These are phyloP conservation scores for Marasmius oreades DNA, from an alignment of 1,284 basidiomycete species.

Conservation along the genomic window DNA sequence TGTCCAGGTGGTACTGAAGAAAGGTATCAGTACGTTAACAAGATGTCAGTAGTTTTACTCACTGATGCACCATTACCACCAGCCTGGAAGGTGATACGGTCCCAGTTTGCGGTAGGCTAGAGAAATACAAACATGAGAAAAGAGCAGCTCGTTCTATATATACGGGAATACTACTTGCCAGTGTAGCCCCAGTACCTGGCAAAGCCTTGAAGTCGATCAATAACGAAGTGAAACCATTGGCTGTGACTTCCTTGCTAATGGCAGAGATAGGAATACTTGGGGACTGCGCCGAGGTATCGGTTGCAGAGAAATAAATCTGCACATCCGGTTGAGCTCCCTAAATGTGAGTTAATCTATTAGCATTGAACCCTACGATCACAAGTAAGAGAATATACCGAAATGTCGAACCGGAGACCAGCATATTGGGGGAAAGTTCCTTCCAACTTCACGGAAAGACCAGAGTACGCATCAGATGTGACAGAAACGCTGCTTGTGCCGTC, in stretches of 20 bases:
- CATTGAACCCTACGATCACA: no score
- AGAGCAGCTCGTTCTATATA: not conserved
- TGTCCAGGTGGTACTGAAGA: conserved; percentile 43
- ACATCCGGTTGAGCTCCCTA: conserved; percentile 38
- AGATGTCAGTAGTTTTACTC: conserved; percentile 13
- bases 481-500: conserved; percentile 40
- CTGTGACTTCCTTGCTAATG: conserved; percentile 32
- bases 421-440: conserved; percentile 34
- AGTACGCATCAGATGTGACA: conserved; percentile 35
- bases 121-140: not conserved
- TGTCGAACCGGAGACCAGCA: conserved; percentile 44
- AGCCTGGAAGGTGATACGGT: conserved; percentile 46
- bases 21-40: not conserved
- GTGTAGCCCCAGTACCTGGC: conserved; percentile 36
- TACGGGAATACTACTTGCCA: conserved; percentile 26
- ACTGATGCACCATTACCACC: conserved; percentile 39
- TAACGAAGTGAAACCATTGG: conserved; percentile 36
- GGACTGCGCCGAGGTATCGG: conserved; percentile 30
- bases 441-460: conserved; percentile 43
- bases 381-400: conserved; percentile 30
- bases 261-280: conserved; percentile 37
- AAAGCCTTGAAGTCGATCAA: conserved; percentile 41
- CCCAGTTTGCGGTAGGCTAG: conserved; percentile 41
- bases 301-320: conserved; percentile 34
- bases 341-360: not conserved